Evolutionary conservation across 1,139 yeast species (phyloP), one percentile per base, ranked within the genome.

Genomic region (Debaryomyces nepalensis): DNA sequence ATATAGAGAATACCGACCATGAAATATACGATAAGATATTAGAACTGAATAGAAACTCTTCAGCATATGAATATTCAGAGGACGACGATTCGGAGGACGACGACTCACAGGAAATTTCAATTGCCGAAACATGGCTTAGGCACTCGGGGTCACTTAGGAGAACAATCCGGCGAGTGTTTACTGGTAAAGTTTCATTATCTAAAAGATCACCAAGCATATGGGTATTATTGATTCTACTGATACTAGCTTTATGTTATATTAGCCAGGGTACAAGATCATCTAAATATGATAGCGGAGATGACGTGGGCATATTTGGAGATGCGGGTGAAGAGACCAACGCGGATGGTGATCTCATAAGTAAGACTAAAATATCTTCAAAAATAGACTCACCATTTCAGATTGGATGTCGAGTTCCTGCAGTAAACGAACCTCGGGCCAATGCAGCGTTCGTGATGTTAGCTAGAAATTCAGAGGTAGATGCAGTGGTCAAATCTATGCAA

Each of bases 371-470:
- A 5, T 46, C 53, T 3, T 65, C 76, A 0, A 33, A 33, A 2
- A 48, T 53, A 1, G 82, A 77, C 51, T 41, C 64, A 0, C 79
- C 77, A 0, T 82, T 83, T 46, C 64, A 64, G 40, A 57, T 64
- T 20, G 88, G 88, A 0, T 82, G 89, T 55, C 53, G 72, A 15
- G 74, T 69, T 46, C 66, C 67, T 18, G 68, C 64, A 42, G 42
- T 52, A 1, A 33, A 49, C 3, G 52, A 47, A 46, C 67, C 63
- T 26, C 48, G 73, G 39, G 87, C 86, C 23, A 86, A 84, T 58
- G 97, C 96, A 0, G 84, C 91, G 1, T 77, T 90, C 50, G 88
- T 90, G n/a, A 82, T 89, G 53, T 66, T 90, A 41, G 89, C 96
- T 0, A 68, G 96, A 45, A 89, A 90, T 57, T 65, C 76, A 3